Evolutionary conservation across 177 flowering plant species (phyloP).

Genomic region (Tripterygium wilfordii): DNA sequence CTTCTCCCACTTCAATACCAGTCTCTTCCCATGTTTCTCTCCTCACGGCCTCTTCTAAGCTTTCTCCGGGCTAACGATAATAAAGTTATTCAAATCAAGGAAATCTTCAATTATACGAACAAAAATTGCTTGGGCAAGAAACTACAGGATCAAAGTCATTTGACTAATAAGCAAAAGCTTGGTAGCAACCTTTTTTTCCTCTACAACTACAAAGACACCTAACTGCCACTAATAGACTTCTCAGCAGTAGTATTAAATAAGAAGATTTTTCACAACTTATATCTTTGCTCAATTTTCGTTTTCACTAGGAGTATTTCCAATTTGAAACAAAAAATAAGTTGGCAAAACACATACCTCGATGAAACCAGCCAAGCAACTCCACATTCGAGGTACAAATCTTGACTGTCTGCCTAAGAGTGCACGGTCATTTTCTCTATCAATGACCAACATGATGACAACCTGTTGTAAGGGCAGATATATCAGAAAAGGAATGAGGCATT

Average conservation of each 20-base stretch:
- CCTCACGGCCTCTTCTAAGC: slow-evolving; percentile 97
- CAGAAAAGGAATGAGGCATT: neutral
- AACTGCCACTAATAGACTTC: too few relatives aligned
- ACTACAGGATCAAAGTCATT: too few relatives aligned
- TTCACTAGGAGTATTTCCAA: neutral
- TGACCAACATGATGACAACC: slow-evolving; percentile 97
- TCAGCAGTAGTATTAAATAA: too few relatives aligned
- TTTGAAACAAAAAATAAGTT: neutral
- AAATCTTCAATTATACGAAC: slow-evolving; percentile 1
- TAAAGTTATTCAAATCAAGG: slow-evolving; percentile 1
- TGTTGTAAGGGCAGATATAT: slow-evolving; percentile 22
- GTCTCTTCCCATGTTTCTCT: slow-evolving; percentile 98
- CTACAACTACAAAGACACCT: too few relatives aligned
- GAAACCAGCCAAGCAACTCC: slow-evolving; percentile 99
- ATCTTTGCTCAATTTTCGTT: too few relatives aligned
- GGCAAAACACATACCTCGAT: slow-evolving; percentile 54
- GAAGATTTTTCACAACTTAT: neutral
- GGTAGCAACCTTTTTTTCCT: too few relatives aligned
- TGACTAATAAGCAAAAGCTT: too few relatives aligned
- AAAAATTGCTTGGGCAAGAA: neutral
- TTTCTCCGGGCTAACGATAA: slow-evolving; percentile 86
- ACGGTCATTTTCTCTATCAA: slow-evolving; percentile 87
- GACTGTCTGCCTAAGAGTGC: slow-evolving; percentile 75
- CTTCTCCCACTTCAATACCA: slow-evolving; percentile 96
- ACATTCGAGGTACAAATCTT: slow-evolving; percentile 90